Base-by-base conservation (phyloP, 352 stramenopile genomes). In the Globisporangium splendens region DNA sequence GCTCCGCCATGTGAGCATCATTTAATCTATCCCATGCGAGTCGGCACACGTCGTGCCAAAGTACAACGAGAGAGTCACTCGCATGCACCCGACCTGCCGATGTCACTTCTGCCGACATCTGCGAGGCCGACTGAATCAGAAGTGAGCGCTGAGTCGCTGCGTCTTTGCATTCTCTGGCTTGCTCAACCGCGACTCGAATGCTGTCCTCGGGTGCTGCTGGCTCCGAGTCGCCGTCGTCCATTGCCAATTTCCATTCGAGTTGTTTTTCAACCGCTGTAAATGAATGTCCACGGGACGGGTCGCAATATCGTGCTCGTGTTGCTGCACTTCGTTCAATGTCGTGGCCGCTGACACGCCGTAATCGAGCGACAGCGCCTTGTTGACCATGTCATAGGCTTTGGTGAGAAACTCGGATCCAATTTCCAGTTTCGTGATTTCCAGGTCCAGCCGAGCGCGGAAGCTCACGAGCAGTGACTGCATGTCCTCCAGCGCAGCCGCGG, bases 401-500 rank as follows among this genome's bases (percentile, higher is more conserved):
- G 65, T 72, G 8, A 96, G 60, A 55, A 95, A 96, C 49, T 97
- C 86, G 2, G 74, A 79, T 1, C 61, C 63, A n/a, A 95, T 59
- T 43, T 98, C 88, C n/a, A 95, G 73, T 56, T 95, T 95, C 4
- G 77, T 73, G 0, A 94, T 66, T 69, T 97, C 90, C 17, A 96
- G 57, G 53, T 94, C 76, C 10, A 97, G 56, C 21, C 92, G 75
- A 10, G 86, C 83, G 21, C 89, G 86, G 7, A 97, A 71, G 22
- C 69, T 69, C 14, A 94, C 59, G 6, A 96, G 58, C n/a, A 94
- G 58, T 8, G 88, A 96, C 38, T 95, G 73, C 0, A 94, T 48
- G 15, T 95, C 83, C 56, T 95, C 81, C 12, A 98, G 61, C 0
- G 76, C 63, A 0, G 66, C 64, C 10, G 81, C 72, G 0, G 85